Evolutionary conservation across 2,329 filamentous ascomycete species (phyloP).

Genomic region (Chaetomium sp.): DNA sequence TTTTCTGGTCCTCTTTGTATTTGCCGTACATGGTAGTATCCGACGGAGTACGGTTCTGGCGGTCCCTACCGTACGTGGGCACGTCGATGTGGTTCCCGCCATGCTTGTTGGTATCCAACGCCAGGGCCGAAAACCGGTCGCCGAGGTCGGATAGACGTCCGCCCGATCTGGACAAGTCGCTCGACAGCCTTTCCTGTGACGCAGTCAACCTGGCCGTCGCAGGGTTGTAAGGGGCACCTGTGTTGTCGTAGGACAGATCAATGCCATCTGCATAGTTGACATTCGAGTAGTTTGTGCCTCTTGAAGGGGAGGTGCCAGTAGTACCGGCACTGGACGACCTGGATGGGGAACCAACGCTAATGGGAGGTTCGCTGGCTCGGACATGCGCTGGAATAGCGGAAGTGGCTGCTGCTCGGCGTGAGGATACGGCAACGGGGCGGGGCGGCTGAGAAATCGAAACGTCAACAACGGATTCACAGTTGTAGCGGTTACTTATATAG

Average conservation of each 20-base stretch:
- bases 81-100: neutral
- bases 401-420: no score
- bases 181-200: neutral
- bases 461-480: neutral
- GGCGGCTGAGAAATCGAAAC: neutral
- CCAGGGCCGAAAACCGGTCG: neutral
- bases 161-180: neutral
- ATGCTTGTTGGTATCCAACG: neutral
- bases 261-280: neutral
- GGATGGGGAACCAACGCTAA: neutral
- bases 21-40: neutral
- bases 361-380: neutral
- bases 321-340: neutral
- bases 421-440: neutral
- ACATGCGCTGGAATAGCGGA: neutral
- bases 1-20: neutral
- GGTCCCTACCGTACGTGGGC: neutral
- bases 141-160: neutral
- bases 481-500: no score
- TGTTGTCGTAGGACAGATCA: neutral
- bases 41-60: neutral
- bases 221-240: neutral
- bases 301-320: neutral
- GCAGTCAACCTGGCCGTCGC: neutral
- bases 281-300: neutral